Base-by-base conservation (phyloP, 169 alveolate species). In the Eimeria tenella region DNA sequence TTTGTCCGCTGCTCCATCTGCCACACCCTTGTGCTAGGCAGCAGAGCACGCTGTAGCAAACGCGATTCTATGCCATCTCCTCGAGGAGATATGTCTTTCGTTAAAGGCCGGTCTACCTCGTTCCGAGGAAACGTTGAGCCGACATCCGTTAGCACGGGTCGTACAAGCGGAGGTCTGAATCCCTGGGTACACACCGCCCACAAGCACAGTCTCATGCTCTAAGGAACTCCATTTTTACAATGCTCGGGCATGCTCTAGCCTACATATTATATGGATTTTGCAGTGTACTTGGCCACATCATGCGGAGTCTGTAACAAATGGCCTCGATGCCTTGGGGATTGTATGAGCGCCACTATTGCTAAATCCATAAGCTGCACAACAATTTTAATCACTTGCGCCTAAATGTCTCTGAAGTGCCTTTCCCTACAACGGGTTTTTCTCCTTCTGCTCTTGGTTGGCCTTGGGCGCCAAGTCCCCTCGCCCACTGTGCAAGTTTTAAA, bases 21-120 rank as follows among this genome's bases (percentile, higher is more conserved):
- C 89, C 79, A 79, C 55, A 90, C 94, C 23, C 21, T 52, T 74
- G 94, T 62, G 83, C 94, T 90, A 5, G 94, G 89, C 90, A 90
- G 58, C 84, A 10, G 60, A 65, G 73, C 83, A 17, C 73, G 65
- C 62, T 62, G 70, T 74, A 65, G 10, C 62, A 90, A 5, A 19
- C 83, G 25, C 82, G 60, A 58, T 17, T 79, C 94, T 42, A 79
- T 63, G 71, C 82, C 77, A 21, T 7, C 84, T n/a, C 94, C 94
- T 49, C 90, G 74, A 5, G 94, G 84, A 56, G 53, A 55, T 11
- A 81, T 17, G 49, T 81, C 90, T 6, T 2, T 7, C 7, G 55
- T 81, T 74, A 55, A 56, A 0, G 90, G 90, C 55, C 55, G 25
- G 25, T 81, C 90, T 49, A 55, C 74, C 23, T 21, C 56, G 4